Percentiles rank a stretch among this genome's conserved stretches.
phyloP scores from a whole-genome alignment of 495 filamentous ascomycete species.

The Annulohypoxylon bovei region DNA sequence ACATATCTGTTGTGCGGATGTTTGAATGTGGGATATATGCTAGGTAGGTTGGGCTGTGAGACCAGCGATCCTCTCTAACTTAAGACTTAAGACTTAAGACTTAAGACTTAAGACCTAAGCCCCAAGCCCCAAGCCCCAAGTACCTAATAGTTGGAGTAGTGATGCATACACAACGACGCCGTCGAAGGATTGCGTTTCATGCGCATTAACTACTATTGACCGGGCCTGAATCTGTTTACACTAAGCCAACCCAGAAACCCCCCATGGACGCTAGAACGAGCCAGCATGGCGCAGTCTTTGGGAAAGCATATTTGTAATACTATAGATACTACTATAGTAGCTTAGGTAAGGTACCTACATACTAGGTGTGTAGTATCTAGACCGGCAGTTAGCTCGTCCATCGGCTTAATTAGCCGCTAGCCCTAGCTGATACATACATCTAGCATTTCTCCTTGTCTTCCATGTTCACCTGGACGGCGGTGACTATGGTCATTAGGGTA shows the following conservation, averaged over 20 bases:
- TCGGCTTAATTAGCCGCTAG: conserved; percentile 33
- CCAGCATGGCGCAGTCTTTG: not conserved
- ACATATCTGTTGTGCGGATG: not conserved
- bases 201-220: not conserved
- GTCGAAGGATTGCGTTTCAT: conserved; percentile 26
- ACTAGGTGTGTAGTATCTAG: conserved; percentile 11
- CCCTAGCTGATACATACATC: not conserved
- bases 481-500: conserved; percentile 8
- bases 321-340: not conserved
- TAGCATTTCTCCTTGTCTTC: not conserved
- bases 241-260: not conserved
- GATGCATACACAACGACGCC: conserved; percentile 20
- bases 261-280: not conserved
- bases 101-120: not conserved
- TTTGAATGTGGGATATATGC: not conserved
- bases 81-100: not conserved
- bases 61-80: conserved; percentile 5
- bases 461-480: not conserved
- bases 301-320: conserved; percentile 16
- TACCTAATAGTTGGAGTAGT: not conserved
- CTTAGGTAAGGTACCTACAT: no score
- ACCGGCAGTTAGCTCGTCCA: conserved; percentile 18
- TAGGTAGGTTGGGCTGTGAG: not conserved
- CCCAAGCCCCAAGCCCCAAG: not conserved
- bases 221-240: not conserved